Conservation (phyloP, 306 rosid species). For the Sphenostylis stenocarpa region DNA sequence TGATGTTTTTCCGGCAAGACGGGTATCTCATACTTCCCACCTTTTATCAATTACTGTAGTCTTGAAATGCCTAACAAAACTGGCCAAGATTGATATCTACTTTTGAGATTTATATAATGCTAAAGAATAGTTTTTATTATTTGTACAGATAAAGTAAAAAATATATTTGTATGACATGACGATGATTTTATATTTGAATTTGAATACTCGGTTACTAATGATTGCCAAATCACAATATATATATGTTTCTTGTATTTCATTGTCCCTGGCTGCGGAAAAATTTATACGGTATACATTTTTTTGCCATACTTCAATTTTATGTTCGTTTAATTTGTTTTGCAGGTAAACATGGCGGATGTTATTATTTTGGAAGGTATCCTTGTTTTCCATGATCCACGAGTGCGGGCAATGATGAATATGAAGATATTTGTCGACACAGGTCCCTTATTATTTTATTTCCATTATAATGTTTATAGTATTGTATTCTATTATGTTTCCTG, state of each 20-base stretch:
- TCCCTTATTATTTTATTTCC: slow-evolving; percentile 48
- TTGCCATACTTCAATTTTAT: slow-evolving; percentile 14
- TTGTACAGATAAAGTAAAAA: slow-evolving; percentile 18
- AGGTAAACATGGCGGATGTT: slow-evolving; percentile 97
- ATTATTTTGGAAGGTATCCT: slow-evolving; percentile 98
- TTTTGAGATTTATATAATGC: slow-evolving; percentile 12
- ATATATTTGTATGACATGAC: slow-evolving; percentile 18
- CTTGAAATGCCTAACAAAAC: background rate
- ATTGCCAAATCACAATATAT: background rate
- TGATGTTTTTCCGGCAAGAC: slow-evolving; percentile 76
- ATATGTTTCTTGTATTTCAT: background rate
- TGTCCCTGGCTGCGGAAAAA: background rate
- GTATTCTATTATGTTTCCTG: background rate
- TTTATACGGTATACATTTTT: slow-evolving; percentile 3
- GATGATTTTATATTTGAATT: slow-evolving; percentile 11
- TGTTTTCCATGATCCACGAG: slow-evolving; percentile 89
- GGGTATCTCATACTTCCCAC: slow-evolving; percentile 57
- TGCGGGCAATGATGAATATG: slow-evolving; percentile 95
- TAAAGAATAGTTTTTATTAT: background rate
- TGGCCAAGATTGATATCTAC: slow-evolving; percentile 11
- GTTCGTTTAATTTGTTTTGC: slow-evolving; percentile 32
- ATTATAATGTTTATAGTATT: slow-evolving; percentile 3
- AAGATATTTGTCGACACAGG: slow-evolving; percentile 99
- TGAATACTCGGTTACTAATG: slow-evolving; percentile 20
- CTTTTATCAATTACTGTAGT: background rate